phyloP scores from a whole-genome alignment of 2,329 filamentous ascomycete species.

The Grosmannia clavigera region DNA sequence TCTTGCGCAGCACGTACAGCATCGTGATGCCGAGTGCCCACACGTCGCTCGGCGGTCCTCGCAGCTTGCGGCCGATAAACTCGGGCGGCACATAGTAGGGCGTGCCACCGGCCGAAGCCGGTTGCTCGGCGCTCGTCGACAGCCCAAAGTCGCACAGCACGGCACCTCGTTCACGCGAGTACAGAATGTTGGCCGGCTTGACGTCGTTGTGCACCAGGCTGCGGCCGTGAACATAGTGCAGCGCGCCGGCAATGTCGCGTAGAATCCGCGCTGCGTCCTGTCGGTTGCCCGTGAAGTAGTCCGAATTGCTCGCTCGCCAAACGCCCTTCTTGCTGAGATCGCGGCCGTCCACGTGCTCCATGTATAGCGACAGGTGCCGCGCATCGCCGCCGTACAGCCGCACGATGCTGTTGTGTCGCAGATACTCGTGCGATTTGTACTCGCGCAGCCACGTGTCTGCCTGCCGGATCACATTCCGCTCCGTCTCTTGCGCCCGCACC shows the following conservation, averaged over 20 bases:
- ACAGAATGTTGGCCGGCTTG: slow-evolving; percentile 49
- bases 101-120: slow-evolving; percentile 40
- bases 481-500: slow-evolving; percentile 34
- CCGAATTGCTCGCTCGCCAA: slow-evolving; percentile 35
- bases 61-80: slow-evolving; percentile 42
- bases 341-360: slow-evolving; percentile 47
- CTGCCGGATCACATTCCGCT: slow-evolving; percentile 44
- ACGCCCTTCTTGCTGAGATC: slow-evolving; percentile 36
- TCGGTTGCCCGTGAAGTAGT: slow-evolving; percentile 37
- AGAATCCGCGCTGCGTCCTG: slow-evolving; percentile 40
- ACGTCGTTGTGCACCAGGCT: slow-evolving; percentile 48
- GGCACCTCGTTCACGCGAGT: slow-evolving; percentile 43
- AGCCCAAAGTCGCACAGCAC: slow-evolving; percentile 50
- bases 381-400: slow-evolving; percentile 47
- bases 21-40: slow-evolving; percentile 50
- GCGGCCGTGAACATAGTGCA: slow-evolving; percentile 43
- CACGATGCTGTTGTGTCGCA: slow-evolving; percentile 46
- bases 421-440: slow-evolving; percentile 40
- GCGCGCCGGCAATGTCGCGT: slow-evolving; percentile 38
- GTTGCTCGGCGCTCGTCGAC: slow-evolving; percentile 33
- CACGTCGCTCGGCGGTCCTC: slow-evolving; percentile 43
- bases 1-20: slow-evolving; percentile 45
- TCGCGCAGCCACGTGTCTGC: slow-evolving; percentile 49
- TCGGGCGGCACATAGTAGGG: slow-evolving; percentile 51
- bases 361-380: slow-evolving; percentile 46